Evolutionary conservation across 1,284 basidiomycete species (phyloP).

Genomic region (Coniophora puteana): DNA sequence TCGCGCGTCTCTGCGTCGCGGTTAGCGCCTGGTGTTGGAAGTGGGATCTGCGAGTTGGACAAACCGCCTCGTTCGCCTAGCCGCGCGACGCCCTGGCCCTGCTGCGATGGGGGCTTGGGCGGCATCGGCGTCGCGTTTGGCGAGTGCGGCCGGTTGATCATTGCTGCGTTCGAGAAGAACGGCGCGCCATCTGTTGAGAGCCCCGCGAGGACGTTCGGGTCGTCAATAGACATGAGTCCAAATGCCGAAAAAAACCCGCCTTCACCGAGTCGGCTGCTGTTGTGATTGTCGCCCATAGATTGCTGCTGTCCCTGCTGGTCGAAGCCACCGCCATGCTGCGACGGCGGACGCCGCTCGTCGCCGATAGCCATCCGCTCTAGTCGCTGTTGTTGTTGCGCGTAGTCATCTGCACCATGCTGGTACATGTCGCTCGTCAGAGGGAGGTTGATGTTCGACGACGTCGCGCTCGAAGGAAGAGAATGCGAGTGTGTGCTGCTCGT

Average conservation of each 20-base stretch:
- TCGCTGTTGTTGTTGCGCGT: slow-evolving; percentile 13
- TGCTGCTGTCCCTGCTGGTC: slow-evolving; percentile 9
- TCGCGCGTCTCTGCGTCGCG: slow-evolving; percentile 52
- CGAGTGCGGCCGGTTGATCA: slow-evolving; percentile 29
- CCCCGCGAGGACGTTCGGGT: slow-evolving; percentile 59
- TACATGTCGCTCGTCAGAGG: slow-evolving; percentile 27
- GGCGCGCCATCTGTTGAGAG: slow-evolving; percentile 51
- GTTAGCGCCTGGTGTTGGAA: slow-evolving; percentile 20
- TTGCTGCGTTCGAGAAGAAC: slow-evolving; percentile 48
- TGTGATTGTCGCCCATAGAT: too few species aligned
- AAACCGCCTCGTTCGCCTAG: slow-evolving; percentile 21
- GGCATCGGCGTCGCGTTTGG: slow-evolving; percentile 48
- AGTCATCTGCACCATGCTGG: slow-evolving; percentile 17
- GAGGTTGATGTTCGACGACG: slow-evolving; percentile 40
- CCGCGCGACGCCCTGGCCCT: slow-evolving; percentile 13
- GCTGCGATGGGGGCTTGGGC: slow-evolving; percentile 17
- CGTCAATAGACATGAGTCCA: slow-evolving; percentile 68
- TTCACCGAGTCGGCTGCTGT: slow-evolving; percentile 21
- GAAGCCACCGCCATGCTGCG: slow-evolving; percentile 17
- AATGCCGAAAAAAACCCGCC: slow-evolving; percentile 63
- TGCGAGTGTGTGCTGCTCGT: slow-evolving; percentile 29
- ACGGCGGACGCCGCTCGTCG: slow-evolving; percentile 13
- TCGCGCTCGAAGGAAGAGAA: slow-evolving; percentile 29
- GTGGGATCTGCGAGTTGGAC: slow-evolving; percentile 15
- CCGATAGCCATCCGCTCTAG: slow-evolving; percentile 15